Conservation (phyloP, 805 yeast genomes). For the Cyberlindnera maclurae region DNA sequence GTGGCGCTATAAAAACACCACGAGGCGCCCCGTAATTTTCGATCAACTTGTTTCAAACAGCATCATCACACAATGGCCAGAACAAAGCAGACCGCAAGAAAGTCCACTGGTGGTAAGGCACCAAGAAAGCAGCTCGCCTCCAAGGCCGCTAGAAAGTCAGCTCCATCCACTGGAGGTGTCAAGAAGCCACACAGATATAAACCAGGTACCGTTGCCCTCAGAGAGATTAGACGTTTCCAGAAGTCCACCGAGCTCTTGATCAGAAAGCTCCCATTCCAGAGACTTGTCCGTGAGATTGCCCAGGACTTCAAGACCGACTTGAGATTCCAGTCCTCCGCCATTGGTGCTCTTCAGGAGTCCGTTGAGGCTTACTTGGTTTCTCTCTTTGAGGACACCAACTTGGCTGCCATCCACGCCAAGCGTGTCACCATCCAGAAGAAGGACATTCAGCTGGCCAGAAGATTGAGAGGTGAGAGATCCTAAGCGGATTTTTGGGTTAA, state of each 20-base stretch:
- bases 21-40: neutral
- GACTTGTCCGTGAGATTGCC: slow-evolving; percentile 92
- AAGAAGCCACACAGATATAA: slow-evolving; percentile 92
- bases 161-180: slow-evolving; percentile 88
- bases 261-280: slow-evolving; percentile 94
- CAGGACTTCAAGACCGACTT: slow-evolving; percentile 87
- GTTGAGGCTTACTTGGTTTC: slow-evolving; percentile 96
- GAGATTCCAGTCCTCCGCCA: slow-evolving; percentile 95
- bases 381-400: slow-evolving; percentile 90
- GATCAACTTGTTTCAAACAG: slow-evolving; percentile 5
- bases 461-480: slow-evolving; percentile 95
- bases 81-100: slow-evolving; percentile 91
- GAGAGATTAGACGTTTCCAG: slow-evolving; percentile 96
- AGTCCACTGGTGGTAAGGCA: slow-evolving; percentile 90
- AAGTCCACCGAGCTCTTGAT: slow-evolving; percentile 89
- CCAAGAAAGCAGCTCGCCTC: slow-evolving; percentile 91
- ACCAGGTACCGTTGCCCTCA: slow-evolving; percentile 93
- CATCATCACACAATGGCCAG: slow-evolving; percentile 62
- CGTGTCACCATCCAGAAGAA: slow-evolving; percentile 98
- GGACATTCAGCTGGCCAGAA: slow-evolving; percentile 95
- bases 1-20: too few relatives aligned
- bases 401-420: slow-evolving; percentile 92
- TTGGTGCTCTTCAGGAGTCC: slow-evolving; percentile 95
- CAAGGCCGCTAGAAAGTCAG: slow-evolving; percentile 87
- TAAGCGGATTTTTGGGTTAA: slow-evolving; percentile 27